A percentile compares a stretch with the other conserved stretches of the same genome.
These are phyloP conservation scores for Pichia scutulata DNA, from an alignment of 805 yeast genomes.

Conservation along the genomic window DNA sequence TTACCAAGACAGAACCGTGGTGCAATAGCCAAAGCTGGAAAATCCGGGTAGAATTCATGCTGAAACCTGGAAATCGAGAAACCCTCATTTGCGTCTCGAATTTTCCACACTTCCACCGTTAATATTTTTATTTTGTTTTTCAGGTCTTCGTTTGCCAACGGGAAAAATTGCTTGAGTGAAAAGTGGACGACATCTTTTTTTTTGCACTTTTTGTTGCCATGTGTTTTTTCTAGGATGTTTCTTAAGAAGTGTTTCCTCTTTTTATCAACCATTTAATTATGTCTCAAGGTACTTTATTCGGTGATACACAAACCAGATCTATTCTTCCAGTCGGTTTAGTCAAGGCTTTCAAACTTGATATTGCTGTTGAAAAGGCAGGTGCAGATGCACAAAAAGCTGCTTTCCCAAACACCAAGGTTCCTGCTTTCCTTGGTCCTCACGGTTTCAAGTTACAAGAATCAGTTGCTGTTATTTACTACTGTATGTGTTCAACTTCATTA, in stretches of 20 bases:
- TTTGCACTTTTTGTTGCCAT: background rate
- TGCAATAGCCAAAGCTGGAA: background rate
- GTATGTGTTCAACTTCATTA: constrained; percentile 20
- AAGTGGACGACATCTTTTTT: background rate
- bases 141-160: no score
- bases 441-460: constrained; percentile 67
- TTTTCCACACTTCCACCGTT: no score
- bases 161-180: no score
- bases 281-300: constrained; percentile 31
- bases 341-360: constrained; percentile 53
- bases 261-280: constrained; percentile 14
- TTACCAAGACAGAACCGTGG: no score
- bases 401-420: constrained; percentile 62
- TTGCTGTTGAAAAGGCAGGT: constrained; percentile 26
- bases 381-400: constrained; percentile 33
- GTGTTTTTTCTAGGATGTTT: background rate
- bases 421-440: constrained; percentile 63
- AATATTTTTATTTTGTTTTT: background rate
- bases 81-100: background rate
- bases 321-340: constrained; percentile 35
- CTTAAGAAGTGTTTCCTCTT: background rate
- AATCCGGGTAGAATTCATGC: background rate
- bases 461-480: constrained; percentile 54
- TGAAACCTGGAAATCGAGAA: background rate
- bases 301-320: constrained; percentile 26